These are phyloP conservation scores for Salix koriyanagi DNA, from an alignment of 345 rosid genomes.

Conservation along the genomic window DNA sequence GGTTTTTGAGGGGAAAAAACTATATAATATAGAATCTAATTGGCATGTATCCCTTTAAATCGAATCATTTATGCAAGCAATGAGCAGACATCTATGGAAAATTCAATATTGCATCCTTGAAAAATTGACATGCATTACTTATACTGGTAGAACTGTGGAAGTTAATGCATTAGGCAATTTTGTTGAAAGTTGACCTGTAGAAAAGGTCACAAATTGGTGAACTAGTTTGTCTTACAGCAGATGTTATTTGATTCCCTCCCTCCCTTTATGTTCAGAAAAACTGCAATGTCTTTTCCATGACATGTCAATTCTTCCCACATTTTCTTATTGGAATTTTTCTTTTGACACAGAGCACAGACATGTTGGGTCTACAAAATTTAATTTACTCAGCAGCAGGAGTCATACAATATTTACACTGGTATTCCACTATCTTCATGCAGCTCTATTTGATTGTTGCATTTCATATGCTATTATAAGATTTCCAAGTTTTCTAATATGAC, in stretches of 20 bases:
- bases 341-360: slow-evolving; percentile 87
- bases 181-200: not conserved
- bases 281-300: not conserved
- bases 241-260: not conserved
- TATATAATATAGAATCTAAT: not conserved
- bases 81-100: not conserved
- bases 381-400: slow-evolving; percentile 97
- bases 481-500: not conserved
- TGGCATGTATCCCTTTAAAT: not conserved
- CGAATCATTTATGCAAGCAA: not conserved
- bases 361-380: slow-evolving; percentile 96
- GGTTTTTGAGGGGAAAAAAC: not conserved
- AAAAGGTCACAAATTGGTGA: not conserved
- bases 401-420: slow-evolving; percentile 99
- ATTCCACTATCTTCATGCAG: slow-evolving; percentile 24
- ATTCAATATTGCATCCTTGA: not conserved
- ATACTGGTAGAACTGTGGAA: not conserved
- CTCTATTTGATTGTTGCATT: slow-evolving; percentile 12
- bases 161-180: not conserved
- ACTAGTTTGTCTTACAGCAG: not conserved
- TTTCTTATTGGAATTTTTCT: slow-evolving; percentile 5
- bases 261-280: not conserved
- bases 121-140: not conserved
- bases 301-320: not conserved
- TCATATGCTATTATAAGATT: not conserved